phyloP scores from a whole-genome alignment of 2,329 filamentous ascomycete genomes.

The Diplodia intermedia region DNA sequence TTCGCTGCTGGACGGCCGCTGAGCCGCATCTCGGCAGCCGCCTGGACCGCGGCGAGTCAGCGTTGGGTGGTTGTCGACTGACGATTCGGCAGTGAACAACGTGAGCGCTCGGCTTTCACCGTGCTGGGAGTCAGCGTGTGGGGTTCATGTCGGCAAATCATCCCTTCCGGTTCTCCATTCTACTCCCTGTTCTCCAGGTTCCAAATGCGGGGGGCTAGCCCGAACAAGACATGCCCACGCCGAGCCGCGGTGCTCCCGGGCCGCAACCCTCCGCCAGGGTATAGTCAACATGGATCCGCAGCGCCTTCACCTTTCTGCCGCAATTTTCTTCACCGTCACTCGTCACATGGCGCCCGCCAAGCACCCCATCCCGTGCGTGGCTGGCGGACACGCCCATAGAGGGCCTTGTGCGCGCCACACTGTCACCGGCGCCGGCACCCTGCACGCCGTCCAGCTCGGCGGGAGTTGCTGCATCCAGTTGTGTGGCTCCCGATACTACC shows the following conservation, averaged over 20 bases:
- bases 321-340: slow-evolving; percentile 25
- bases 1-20: background rate
- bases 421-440: slow-evolving; percentile 6
- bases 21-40: slow-evolving; percentile 3
- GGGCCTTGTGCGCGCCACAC: slow-evolving; percentile 6
- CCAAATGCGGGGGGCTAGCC: slow-evolving; percentile 25
- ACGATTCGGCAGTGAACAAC: slow-evolving; percentile 20
- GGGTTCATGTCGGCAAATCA: slow-evolving; percentile 14
- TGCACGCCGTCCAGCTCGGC: slow-evolving; percentile 19
- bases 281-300: slow-evolving; percentile 7
- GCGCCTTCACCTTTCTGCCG: background rate
- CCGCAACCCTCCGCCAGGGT: background rate
- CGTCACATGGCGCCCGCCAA: slow-evolving; percentile 25
- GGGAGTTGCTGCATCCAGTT: background rate
- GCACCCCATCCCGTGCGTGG: background rate
- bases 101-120: slow-evolving; percentile 24
- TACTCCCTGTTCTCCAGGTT: slow-evolving; percentile 25
- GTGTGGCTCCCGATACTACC: background rate
- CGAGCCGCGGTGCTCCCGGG: background rate
- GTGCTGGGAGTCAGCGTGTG: slow-evolving; percentile 7
- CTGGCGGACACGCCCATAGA: slow-evolving; percentile 18
- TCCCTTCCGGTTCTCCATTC: background rate
- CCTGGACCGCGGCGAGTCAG: background rate
- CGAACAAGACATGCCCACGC: background rate
- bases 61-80: slow-evolving; percentile 13